Base-by-base conservation (phyloP, 192 early-diverging fungal genomes). In the Coemansia sp. region DNA sequence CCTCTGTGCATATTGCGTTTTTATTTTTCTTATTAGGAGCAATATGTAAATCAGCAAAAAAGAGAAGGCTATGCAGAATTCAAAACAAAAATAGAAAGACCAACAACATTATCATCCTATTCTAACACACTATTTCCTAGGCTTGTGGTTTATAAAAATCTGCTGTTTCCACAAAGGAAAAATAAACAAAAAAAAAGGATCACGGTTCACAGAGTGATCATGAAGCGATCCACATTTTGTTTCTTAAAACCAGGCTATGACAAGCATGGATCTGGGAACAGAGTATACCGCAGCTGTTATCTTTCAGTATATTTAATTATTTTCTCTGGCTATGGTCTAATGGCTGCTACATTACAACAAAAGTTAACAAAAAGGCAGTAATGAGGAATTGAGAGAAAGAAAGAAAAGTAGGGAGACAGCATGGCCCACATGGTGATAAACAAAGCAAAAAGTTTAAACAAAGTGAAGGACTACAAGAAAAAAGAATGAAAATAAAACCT, bases 401-500 rank as follows among this genome's bases (percentile, higher is more conserved):
- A 32, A 32, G 32, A 32, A 32, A 32, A 32, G 32, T 32, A 54
- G 51, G 43, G 19, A 54, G 57, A 41, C 8, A 59, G 2, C 51
- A 26, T 40, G 39, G 39, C 57, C 57, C 57, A 59, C 9, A 41
- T n/a, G 32, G 57, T 37, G 6, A 37, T 41, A 40, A 59, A 59
- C 57, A 59, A 59, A 59, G 57, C 21, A 54, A 59, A 40, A 59
- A 32, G 32, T 59, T 19, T 41, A 59, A 59, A 59, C 57, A 59
- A 58, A 59, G 57, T 18, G 8, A 5, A 59, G 46, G n/a, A 47
- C 12, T 11, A 6, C 12, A n/a, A 47, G 46, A 47, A n/a, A 47
- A 47, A 47, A 15, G 46, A n/a, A 3, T 47, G 46, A 32, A 32
- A 32, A 26, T 2, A 26, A 32, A 32, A 32, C 32, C 32, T 32